Conservation (phyloP, 2,329 filamentous ascomycete genomes). For the Penicillium sp. region DNA sequence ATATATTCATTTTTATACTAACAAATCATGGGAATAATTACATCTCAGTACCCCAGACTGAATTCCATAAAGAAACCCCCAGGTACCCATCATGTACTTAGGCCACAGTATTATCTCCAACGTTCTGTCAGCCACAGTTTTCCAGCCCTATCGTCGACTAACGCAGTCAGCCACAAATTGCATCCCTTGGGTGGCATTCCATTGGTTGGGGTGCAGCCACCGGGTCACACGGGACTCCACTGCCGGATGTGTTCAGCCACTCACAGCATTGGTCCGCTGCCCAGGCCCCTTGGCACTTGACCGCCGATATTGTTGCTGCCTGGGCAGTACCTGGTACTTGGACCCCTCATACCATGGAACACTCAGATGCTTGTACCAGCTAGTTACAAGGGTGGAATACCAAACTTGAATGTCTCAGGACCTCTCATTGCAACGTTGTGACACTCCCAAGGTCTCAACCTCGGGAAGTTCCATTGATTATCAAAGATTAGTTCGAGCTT, state of each 20-base stretch:
- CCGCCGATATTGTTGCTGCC: slow-evolving; percentile 28
- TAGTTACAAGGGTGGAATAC: background rate
- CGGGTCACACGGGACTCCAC: slow-evolving; percentile 6
- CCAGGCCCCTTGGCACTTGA: slow-evolving; percentile 7
- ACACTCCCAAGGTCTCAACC: background rate
- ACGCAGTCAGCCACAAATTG: slow-evolving; percentile 20
- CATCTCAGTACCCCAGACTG: background rate
- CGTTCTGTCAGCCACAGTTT: slow-evolving; percentile 12
- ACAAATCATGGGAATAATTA: fast-evolving
- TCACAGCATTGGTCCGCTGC: background rate
- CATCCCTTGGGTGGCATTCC: background rate
- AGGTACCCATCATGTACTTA: background rate
- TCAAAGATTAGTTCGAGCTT: slow-evolving; percentile 4
- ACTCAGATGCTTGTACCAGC: background rate
- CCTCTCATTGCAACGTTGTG: background rate
- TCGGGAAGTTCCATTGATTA: background rate
- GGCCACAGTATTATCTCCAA: background rate
- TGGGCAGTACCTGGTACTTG: slow-evolving; percentile 12
- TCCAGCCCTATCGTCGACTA: slow-evolving; percentile 19
- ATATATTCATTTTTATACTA: background rate
- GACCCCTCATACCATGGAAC: background rate
- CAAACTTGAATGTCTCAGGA: background rate
- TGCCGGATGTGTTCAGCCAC: background rate
- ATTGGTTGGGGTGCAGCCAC: slow-evolving; percentile 19
- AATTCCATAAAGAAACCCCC: too few relatives aligned